phyloP scores from a whole-genome alignment of 305 asterid genomes.

The Nicotiana rustica region DNA sequence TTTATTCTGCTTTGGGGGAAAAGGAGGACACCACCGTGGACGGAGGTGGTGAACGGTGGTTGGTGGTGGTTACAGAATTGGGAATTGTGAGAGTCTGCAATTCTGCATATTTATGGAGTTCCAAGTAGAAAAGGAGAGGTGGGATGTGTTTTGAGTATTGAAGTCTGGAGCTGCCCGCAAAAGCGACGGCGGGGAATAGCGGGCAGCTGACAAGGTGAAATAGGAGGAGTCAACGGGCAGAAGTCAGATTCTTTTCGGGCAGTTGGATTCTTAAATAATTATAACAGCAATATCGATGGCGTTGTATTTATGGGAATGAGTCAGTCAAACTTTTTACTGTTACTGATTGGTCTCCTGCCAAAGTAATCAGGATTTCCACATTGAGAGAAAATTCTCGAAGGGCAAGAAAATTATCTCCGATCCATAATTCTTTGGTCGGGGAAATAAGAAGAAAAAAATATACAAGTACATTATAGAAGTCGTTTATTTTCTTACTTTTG shows the following conservation, averaged over 20 bases:
- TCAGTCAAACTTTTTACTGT: not conserved
- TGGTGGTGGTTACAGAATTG: conserved; percentile 39
- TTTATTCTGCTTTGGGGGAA: not conserved
- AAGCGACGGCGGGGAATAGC: conserved; percentile 24
- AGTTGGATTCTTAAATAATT: not conserved
- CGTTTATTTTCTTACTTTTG: too few relatives aligned
- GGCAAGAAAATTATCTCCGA: not conserved
- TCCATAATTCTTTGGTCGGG: not conserved
- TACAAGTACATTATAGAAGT: too few relatives aligned
- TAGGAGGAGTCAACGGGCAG: conserved; percentile 56
- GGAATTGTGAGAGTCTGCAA: conserved; percentile 22
- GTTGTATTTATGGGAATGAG: too few relatives aligned
- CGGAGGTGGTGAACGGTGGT: conserved; percentile 36
- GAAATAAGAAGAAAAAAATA: too few relatives aligned
- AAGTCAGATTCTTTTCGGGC: conserved; percentile 65
- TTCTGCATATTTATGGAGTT: conserved; percentile 44
- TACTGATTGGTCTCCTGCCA: conserved; percentile 22
- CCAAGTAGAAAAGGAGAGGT: not conserved
- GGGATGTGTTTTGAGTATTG: conserved; percentile 32
- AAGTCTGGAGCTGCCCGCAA: conserved; percentile 67
- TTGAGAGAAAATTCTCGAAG: not conserved
- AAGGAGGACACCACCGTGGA: conserved; percentile 59
- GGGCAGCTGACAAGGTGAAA: conserved; percentile 49
- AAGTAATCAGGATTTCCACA: not conserved
- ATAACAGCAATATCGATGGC: not conserved